Evolutionary conservation across 768 basidiomycete genomes (phyloP).

Genomic region (Serendipita indica): DNA sequence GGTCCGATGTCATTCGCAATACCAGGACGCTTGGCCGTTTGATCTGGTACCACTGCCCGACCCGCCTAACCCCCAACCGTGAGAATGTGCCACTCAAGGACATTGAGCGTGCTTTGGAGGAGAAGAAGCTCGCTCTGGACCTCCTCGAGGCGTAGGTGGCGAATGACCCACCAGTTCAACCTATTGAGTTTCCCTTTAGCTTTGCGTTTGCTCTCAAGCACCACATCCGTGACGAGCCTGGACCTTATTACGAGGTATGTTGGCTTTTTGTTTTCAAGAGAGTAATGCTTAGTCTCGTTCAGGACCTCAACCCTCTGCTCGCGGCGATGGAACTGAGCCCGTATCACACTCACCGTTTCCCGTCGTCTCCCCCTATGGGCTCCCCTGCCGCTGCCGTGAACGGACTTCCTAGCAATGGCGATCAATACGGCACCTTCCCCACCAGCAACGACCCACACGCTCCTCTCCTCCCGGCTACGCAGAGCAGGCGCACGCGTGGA

Average conservation of each 20-base stretch:
- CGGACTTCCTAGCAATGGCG: background rate
- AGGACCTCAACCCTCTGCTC: conserved; percentile 4
- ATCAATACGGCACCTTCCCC: conserved; percentile 33
- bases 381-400: background rate
- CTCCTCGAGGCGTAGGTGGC: conserved; percentile 38
- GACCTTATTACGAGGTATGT: conserved; percentile 42
- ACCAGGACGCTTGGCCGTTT: conserved; percentile 36
- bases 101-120: conserved; percentile 37
- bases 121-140: conserved; percentile 46
- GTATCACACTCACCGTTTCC: conserved; percentile 15
- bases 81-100: conserved; percentile 30
- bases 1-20: conserved; percentile 40
- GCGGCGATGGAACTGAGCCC: conserved; percentile 26
- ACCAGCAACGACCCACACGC: conserved; percentile 23
- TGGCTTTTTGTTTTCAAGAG: background rate
- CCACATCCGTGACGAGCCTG: conserved; percentile 46
- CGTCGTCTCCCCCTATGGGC: background rate
- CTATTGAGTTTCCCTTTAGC: conserved; percentile 20
- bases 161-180: background rate
- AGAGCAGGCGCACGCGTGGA: conserved; percentile 13
- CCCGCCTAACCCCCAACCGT: conserved; percentile 30
- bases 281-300: background rate
- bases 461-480: conserved; percentile 22
- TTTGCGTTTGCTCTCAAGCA: conserved; percentile 47
- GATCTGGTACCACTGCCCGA: conserved; percentile 49